A percentile compares a stretch with the other conserved stretches of the same genome.
Conservation (phyloP, 768 basidiomycete species). For the Terana coerulea region DNA sequence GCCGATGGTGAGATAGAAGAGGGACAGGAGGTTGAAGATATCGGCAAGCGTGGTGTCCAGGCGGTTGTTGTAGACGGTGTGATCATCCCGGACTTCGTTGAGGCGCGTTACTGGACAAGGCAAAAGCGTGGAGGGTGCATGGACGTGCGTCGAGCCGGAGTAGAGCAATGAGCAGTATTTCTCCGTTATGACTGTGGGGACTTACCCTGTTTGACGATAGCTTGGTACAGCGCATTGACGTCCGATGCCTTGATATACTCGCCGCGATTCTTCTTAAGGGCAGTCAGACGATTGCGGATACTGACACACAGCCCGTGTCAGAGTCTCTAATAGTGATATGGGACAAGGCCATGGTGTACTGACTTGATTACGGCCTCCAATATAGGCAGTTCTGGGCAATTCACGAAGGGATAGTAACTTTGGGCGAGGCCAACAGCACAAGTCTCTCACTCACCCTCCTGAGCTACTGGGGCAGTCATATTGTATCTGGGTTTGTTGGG, state of each 20-base stretch:
- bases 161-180: background rate
- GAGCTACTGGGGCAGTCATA: conserved; percentile 72
- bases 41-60: conserved; percentile 94
- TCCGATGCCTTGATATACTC: conserved; percentile 92
- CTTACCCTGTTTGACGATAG: conserved; percentile 90
- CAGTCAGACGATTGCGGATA: conserved; percentile 93
- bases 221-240: conserved; percentile 89
- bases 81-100: conserved; percentile 85
- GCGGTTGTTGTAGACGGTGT: conserved; percentile 74
- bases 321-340: background rate
- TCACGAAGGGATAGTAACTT: conserved; percentile 14
- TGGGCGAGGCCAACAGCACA: conserved; percentile 16
- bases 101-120: conserved; percentile 70
- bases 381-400: conserved; percentile 76
- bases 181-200: conserved; percentile 5
- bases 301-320: conserved; percentile 34
- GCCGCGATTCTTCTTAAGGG: conserved; percentile 88
- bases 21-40: conserved; percentile 90
- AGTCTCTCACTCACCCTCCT: conserved; percentile 56
- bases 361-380: conserved; percentile 94
- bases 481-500: no score
- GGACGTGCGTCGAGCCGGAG: background rate
- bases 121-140: conserved; percentile 4
- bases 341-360: conserved; percentile 18
- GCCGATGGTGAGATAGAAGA: conserved; percentile 98